These are phyloP conservation scores for Neofusicoccum parvum DNA, from an alignment of 2,329 filamentous ascomycete species.

Conservation along the genomic window DNA sequence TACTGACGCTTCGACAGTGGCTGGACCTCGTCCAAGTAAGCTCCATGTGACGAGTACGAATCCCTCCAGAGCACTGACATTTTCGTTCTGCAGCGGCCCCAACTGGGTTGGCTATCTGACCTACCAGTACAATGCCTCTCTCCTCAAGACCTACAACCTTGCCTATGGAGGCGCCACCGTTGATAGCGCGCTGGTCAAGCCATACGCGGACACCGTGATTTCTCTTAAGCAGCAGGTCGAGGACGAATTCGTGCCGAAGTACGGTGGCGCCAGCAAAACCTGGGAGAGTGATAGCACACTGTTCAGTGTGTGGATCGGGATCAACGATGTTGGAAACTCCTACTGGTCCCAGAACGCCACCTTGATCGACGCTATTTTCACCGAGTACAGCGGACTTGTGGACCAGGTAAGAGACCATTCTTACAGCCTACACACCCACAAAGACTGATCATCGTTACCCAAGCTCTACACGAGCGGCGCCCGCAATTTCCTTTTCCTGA, in stretches of 20 bases:
- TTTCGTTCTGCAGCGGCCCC: slow-evolving; percentile 44
- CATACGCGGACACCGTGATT: slow-evolving; percentile 52
- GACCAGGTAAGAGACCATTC: slow-evolving; percentile 27
- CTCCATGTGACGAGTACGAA: neutral
- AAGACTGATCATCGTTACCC: neutral
- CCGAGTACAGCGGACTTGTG: slow-evolving; percentile 40
- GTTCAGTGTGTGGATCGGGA: slow-evolving; percentile 50
- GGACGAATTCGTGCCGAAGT: slow-evolving; percentile 45
- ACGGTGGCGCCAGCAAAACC: slow-evolving; percentile 34
- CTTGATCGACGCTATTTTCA: slow-evolving; percentile 39
- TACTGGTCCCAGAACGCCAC: slow-evolving; percentile 45
- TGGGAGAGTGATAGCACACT: slow-evolving; percentile 23
- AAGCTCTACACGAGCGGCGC: slow-evolving; percentile 49
- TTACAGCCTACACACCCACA: neutral
- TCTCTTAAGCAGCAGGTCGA: slow-evolving; percentile 56
- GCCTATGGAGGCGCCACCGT: slow-evolving; percentile 59
- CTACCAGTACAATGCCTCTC: slow-evolving; percentile 47
- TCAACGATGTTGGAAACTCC: slow-evolving; percentile 58
- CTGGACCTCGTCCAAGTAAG: slow-evolving; percentile 24
- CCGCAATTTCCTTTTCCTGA: slow-evolving; percentile 54
- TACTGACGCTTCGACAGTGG: slow-evolving; percentile 18
- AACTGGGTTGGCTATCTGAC: slow-evolving; percentile 59
- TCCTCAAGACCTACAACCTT: slow-evolving; percentile 56
- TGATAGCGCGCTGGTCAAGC: slow-evolving; percentile 54
- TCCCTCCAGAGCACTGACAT: neutral